A percentile compares a stretch with the other conserved stretches of the same genome.
These are phyloP conservation scores for Stevia rebaudiana DNA, from an alignment of 140 eudicot species.

Conservation along the genomic window DNA sequence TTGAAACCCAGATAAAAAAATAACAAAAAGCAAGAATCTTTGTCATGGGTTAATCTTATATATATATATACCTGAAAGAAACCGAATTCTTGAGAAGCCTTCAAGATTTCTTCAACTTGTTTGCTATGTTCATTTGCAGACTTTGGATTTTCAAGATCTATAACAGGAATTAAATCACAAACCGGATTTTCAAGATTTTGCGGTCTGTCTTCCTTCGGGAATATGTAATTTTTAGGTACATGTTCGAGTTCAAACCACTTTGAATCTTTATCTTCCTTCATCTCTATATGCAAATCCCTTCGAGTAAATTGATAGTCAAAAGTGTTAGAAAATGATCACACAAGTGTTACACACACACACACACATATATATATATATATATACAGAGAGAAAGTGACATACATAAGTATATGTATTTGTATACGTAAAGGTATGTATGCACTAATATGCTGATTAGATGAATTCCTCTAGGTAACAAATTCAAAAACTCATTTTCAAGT, in stretches of 20 bases:
- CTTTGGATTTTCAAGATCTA: conserved; percentile 26
- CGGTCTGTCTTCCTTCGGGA: conserved; percentile 33
- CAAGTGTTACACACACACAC: not conserved
- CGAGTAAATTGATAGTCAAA: not conserved
- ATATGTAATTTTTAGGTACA: conserved; percentile 30
- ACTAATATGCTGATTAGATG: conserved; percentile 11
- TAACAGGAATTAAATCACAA: conserved; percentile 37
- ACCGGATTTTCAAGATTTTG: conserved; percentile 28
- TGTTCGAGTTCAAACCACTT: conserved; percentile 32
- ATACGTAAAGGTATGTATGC: not conserved
- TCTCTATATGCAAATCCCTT: conserved; percentile 11
- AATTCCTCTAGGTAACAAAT: conserved; percentile 12
- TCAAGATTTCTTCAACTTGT: conserved; percentile 27
- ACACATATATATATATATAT: not conserved
- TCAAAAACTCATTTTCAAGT: not conserved
- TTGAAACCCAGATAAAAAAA: not conserved
- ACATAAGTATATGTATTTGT: not conserved
- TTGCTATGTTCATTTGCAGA: conserved; percentile 14
- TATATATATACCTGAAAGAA: conserved; percentile 33
- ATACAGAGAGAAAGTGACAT: not conserved
- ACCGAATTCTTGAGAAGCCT: conserved; percentile 35
- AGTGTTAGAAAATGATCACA: conserved; percentile 20
- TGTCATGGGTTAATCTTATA: not conserved
- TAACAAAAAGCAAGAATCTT: not conserved
- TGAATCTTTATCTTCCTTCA: conserved; percentile 24